A percentile compares a stretch with the other conserved stretches of the same genome.
Evolutionary conservation across 345 rosid species (phyloP).

Genomic region (Salix viminalis): DNA sequence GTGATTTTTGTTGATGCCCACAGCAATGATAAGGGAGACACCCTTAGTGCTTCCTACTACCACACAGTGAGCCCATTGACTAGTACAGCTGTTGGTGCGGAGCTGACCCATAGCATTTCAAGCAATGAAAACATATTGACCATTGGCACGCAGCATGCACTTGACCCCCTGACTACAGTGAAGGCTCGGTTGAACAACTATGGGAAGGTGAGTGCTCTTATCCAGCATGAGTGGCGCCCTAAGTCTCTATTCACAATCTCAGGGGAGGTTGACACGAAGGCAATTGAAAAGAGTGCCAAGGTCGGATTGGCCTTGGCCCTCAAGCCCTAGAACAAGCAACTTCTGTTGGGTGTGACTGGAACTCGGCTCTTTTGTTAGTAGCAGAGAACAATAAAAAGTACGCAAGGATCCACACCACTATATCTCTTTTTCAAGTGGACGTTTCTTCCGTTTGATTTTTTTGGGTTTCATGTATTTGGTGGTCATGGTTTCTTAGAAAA

Average conservation of each 20-base stretch:
- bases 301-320: constrained; percentile 83
- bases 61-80: constrained; percentile 76
- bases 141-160: constrained; percentile 76
- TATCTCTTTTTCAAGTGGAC: constrained; percentile 3
- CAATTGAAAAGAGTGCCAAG: constrained; percentile 90
- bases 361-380: constrained; percentile 5
- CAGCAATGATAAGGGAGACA: constrained; percentile 87
- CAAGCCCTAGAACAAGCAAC: constrained; percentile 49
- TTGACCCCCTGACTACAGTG: constrained; percentile 81
- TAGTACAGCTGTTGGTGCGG: constrained; percentile 91
- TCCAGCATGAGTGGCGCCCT: constrained; percentile 96
- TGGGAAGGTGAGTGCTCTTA: constrained; percentile 77
- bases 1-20: neutral
- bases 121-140: constrained; percentile 76
- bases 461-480: constrained; percentile 25
- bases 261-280: constrained; percentile 86
- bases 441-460: neutral
- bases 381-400: constrained; percentile 34
- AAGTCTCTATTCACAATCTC: constrained; percentile 81
- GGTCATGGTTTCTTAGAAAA: constrained; percentile 39
- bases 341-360: constrained; percentile 9
- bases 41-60: constrained; percentile 78
- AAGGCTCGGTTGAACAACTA: constrained; percentile 89
- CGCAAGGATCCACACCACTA: constrained; percentile 7
- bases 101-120: constrained; percentile 78